These are phyloP conservation scores for Populus alba DNA, from an alignment of 345 rosid species.

Conservation along the genomic window DNA sequence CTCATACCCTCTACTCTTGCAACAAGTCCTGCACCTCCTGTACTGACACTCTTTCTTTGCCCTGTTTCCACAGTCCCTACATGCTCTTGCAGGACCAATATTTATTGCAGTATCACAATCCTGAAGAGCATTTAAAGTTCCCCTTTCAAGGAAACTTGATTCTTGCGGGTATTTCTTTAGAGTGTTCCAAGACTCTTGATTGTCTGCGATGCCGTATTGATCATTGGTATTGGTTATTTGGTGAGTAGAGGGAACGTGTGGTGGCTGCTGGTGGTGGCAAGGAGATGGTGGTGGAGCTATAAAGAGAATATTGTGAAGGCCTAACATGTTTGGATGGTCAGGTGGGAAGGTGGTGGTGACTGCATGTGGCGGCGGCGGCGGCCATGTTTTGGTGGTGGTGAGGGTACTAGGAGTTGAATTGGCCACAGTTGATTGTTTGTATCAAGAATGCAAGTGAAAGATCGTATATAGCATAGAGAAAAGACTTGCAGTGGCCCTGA, in stretches of 20 bases:
- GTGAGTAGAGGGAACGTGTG: not conserved
- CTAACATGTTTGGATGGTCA: constrained; percentile 51
- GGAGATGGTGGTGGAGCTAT: constrained; percentile 43
- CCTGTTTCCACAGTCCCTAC: constrained; percentile 77
- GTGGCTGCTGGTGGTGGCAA: constrained; percentile 11
- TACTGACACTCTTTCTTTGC: constrained; percentile 74
- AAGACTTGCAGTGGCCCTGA: not conserved
- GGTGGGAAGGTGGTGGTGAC: constrained; percentile 18
- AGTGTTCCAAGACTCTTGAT: constrained; percentile 16
- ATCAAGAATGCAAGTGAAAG: not conserved
- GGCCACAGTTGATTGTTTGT: constrained; percentile 25
- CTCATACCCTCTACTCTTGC: constrained; percentile 64
- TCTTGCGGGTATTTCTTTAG: constrained; percentile 16
- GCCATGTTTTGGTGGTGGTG: constrained; percentile 17
- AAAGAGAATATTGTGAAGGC: constrained; percentile 62
- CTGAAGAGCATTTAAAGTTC: constrained; percentile 6
- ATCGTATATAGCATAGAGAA: not conserved
- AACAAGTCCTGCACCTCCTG: constrained; percentile 77
- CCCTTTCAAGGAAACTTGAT: constrained; percentile 21
- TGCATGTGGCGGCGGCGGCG: not conserved
- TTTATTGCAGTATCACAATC: constrained; percentile 9
- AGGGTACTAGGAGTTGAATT: constrained; percentile 16
- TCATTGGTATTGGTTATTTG: not conserved
- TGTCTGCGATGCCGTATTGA: not conserved
- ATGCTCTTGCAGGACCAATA: constrained; percentile 36